Evolutionary conservation across 2,329 filamentous ascomycete genomes (phyloP).

Genomic region (Madurella mycetomatis): DNA sequence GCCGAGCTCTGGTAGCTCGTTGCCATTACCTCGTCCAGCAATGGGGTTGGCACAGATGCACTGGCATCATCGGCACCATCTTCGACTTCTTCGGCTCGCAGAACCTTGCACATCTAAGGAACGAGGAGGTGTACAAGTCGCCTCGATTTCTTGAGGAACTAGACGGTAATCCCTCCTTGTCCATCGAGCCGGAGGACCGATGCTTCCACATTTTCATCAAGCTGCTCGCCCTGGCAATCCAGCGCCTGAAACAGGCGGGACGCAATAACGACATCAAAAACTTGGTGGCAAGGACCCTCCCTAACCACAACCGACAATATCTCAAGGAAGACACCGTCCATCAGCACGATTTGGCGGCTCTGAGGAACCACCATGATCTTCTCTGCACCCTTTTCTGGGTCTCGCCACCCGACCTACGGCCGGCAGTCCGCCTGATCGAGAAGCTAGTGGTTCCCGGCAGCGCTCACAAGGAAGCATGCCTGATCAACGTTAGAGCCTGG

Average conservation of each 20-base stretch:
- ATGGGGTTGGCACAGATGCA: constrained; percentile 62
- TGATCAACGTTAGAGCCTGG: constrained; percentile 62
- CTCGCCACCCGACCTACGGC: constrained; percentile 51
- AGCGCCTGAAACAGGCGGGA: constrained; percentile 43
- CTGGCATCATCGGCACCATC: constrained; percentile 53
- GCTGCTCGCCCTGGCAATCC: constrained; percentile 54
- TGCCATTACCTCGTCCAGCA: constrained; percentile 60
- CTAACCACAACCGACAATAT: constrained; percentile 62
- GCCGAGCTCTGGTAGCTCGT: constrained; percentile 53
- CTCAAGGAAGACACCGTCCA: constrained; percentile 58
- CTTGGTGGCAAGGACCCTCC: constrained; percentile 56
- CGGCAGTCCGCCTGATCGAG: constrained; percentile 51
- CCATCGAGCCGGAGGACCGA: constrained; percentile 50
- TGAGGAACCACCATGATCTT: constrained; percentile 66
- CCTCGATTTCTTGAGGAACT: constrained; percentile 59
- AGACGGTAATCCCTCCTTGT: constrained; percentile 41
- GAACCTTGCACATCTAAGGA: constrained; percentile 57
- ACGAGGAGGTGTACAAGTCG: constrained; percentile 59
- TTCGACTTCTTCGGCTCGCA: constrained; percentile 66
- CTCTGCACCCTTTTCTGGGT: constrained; percentile 64
- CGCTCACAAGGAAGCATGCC: constrained; percentile 63
- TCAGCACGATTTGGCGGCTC: constrained; percentile 57
- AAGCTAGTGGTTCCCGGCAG: constrained; percentile 54
- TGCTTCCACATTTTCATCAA: constrained; percentile 68
- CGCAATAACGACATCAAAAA: constrained; percentile 57